These are phyloP conservation scores for Aspergillus viridinutans DNA, from an alignment of 2,329 filamentous ascomycete genomes.

Conservation along the genomic window DNA sequence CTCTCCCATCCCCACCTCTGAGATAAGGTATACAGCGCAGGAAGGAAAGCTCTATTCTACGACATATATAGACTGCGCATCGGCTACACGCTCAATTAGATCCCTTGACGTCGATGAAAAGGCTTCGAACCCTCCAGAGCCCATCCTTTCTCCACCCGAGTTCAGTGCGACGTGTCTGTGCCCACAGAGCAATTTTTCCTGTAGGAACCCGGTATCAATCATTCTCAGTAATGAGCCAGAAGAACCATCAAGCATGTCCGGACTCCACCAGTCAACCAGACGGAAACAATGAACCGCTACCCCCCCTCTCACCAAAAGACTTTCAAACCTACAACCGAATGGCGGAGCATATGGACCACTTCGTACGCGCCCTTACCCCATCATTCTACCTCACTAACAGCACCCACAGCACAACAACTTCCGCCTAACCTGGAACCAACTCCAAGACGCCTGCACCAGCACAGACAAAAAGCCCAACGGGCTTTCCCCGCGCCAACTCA, in stretches of 20 bases:
- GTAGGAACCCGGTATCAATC: not conserved
- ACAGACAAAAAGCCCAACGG: conserved; percentile 54
- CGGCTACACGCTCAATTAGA: not conserved
- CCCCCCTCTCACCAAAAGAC: conserved; percentile 62
- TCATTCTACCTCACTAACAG: conserved; percentile 8
- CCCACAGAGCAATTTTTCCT: not conserved
- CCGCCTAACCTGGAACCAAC: conserved; percentile 65
- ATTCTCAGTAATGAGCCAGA: not conserved
- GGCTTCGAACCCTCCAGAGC: not conserved
- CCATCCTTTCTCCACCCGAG: not conserved
- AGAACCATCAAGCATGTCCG: not conserved
- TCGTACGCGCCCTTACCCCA: conserved; percentile 46
- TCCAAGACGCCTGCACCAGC: conserved; percentile 62
- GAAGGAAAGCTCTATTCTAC: not conserved
- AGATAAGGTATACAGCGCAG: not conserved
- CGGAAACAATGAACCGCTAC: conserved; percentile 38
- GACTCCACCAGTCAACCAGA: not conserved
- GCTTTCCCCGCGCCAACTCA: conserved; percentile 66
- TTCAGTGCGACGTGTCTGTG: not conserved
- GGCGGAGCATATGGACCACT: conserved; percentile 70
- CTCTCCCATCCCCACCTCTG: not conserved
- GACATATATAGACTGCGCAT: not conserved
- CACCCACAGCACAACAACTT: conserved; percentile 67
- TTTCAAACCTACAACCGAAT: conserved; percentile 69
- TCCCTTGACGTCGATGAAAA: not conserved